A percentile compares a stretch with the other conserved stretches of the same genome.
phyloP scores from a whole-genome alignment of 768 basidiomycete genomes.

The Hydnomerulius pinastri region DNA sequence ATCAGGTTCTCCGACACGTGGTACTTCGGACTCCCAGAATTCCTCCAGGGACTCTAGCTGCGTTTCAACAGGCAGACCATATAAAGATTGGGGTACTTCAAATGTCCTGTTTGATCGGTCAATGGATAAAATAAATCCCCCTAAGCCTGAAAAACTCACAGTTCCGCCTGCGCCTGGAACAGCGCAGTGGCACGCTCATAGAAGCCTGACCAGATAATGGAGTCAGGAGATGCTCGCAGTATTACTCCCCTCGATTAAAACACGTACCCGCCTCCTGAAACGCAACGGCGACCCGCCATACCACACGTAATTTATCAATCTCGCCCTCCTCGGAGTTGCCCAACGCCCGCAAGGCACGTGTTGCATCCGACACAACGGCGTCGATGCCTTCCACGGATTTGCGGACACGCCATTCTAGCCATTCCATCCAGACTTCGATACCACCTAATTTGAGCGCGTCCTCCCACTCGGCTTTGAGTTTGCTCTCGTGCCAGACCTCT shows the following conservation, averaged over 20 bases:
- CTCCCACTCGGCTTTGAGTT: constrained; percentile 69
- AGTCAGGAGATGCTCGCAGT: constrained; percentile 3
- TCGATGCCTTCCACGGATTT: constrained; percentile 49
- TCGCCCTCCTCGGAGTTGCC: constrained; percentile 46
- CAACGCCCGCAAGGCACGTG: constrained; percentile 47
- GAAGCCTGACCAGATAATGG: constrained; percentile 49
- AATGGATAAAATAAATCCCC: constrained; percentile 7
- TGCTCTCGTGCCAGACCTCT: constrained; percentile 63
- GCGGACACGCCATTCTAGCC: constrained; percentile 76
- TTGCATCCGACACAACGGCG: constrained; percentile 53
- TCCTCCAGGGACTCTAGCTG: constrained; percentile 67
- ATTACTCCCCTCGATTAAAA: constrained; percentile 4
- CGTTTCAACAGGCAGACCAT: constrained; percentile 42
- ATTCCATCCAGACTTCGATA: constrained; percentile 71
- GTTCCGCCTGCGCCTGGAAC: constrained; percentile 82
- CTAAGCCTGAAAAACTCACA: constrained; percentile 48
- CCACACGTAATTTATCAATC: constrained; percentile 54
- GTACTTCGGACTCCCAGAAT: constrained; percentile 83
- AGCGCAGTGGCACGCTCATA: constrained; percentile 72
- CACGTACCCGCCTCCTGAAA: constrained; percentile 66
- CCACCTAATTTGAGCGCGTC: constrained; percentile 54
- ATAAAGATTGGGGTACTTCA: constrained; percentile 49
- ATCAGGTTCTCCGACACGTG: constrained; percentile 69
- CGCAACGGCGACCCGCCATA: constrained; percentile 70
- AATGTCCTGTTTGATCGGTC: constrained; percentile 50